Conservation (phyloP, 2,329 filamentous ascomycete genomes). For the Exophiala oligosperma region DNA sequence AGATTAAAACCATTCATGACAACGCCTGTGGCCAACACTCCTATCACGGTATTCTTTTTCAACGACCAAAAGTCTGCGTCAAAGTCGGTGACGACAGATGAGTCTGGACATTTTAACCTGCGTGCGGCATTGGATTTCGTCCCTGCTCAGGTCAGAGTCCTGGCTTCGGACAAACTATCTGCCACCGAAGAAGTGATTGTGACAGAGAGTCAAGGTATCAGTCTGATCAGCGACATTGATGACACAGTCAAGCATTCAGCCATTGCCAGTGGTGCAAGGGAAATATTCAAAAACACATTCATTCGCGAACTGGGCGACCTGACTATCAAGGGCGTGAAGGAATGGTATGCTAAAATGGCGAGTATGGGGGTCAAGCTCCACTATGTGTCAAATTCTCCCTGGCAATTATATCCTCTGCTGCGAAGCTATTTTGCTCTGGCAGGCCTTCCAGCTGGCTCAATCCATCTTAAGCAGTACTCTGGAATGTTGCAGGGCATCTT, state of each 20-base stretch:
- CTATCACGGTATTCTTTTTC: slow-evolving; percentile 94
- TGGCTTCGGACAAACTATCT: slow-evolving; percentile 83
- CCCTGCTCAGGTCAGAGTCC: slow-evolving; percentile 82
- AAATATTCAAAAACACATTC: slow-evolving; percentile 96
- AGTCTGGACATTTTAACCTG: slow-evolving; percentile 82
- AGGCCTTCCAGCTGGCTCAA: slow-evolving; percentile 80
- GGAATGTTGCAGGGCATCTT: slow-evolving; percentile 98
- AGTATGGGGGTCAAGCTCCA: slow-evolving; percentile 84
- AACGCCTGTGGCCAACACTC: slow-evolving; percentile 71
- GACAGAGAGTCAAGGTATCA: slow-evolving; percentile 77
- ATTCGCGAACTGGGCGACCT: slow-evolving; percentile 80
- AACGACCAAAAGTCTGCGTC: slow-evolving; percentile 81
- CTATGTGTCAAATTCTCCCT: slow-evolving; percentile 98
- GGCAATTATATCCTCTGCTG: slow-evolving; percentile 92
- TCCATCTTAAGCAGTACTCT: slow-evolving; percentile 93
- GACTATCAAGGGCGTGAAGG: slow-evolving; percentile 79
- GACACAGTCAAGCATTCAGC: slow-evolving; percentile 97
- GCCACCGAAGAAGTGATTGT: slow-evolving; percentile 75
- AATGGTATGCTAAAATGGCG: slow-evolving; percentile 82
- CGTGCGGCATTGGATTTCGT: slow-evolving; percentile 83
- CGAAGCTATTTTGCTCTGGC: slow-evolving; percentile 80
- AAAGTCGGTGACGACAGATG: slow-evolving; percentile 79
- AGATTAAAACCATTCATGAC: slow-evolving; percentile 87
- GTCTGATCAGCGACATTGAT: slow-evolving; percentile 95
- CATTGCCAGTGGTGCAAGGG: slow-evolving; percentile 80